phyloP scores from a whole-genome alignment of 176 grass and related monocot genomes.

The Musa acuminata region DNA sequence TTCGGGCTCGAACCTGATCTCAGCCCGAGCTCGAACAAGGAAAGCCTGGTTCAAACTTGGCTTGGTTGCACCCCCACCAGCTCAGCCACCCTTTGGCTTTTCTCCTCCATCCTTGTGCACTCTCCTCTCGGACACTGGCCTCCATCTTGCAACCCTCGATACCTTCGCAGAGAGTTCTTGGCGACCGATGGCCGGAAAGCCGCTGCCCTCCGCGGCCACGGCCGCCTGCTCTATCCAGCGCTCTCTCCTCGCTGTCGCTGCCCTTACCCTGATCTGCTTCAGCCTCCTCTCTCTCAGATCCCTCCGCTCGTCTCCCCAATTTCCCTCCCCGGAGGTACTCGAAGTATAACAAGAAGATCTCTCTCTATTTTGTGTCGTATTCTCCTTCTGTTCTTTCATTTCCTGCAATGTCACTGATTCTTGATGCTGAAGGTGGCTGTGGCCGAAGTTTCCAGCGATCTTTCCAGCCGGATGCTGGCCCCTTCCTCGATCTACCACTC shows the following conservation, averaged over 20 bases:
- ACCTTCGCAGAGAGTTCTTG: not conserved
- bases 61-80: no score
- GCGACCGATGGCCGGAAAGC: constrained; percentile 50
- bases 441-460: not conserved
- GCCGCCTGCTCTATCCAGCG: constrained; percentile 23
- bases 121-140: no score
- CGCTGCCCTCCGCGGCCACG: not conserved
- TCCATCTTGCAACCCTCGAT: not conserved
- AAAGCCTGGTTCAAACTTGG: no score
- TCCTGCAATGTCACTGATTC: not conserved
- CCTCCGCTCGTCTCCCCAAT: constrained; percentile 33
- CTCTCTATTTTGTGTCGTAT: not conserved
- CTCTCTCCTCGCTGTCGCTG: constrained; percentile 34
- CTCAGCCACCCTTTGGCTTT: no score
- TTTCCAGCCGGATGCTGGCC: not conserved
- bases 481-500: constrained; percentile 43
- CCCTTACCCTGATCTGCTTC: constrained; percentile 37
- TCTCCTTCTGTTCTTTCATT: not conserved
- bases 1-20: no score
- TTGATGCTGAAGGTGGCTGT: not conserved
- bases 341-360: no score
- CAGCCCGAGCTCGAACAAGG: no score
- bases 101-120: no score
- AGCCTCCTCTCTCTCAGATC: constrained; percentile 46
- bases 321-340: constrained; percentile 8